Conservation (phyloP, 2,329 filamentous ascomycete genomes). For the Botrytis cinerea region DNA sequence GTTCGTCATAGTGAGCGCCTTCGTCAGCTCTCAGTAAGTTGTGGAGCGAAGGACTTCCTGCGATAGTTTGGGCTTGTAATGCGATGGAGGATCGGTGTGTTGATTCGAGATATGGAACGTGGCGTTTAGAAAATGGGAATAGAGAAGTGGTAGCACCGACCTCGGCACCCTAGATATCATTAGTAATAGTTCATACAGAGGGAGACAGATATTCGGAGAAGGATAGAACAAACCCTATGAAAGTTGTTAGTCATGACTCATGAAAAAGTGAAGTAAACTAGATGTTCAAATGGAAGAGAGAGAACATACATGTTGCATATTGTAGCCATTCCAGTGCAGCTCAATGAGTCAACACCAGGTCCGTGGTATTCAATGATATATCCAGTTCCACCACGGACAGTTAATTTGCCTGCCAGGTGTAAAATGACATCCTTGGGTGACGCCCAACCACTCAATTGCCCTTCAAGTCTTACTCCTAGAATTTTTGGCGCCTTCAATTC, state of each 20-base stretch:
- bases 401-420: constrained; percentile 82
- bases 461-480: constrained; percentile 80
- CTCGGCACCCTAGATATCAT: constrained; percentile 61
- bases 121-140: constrained; percentile 86
- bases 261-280: background rate
- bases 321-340: constrained; percentile 91
- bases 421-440: constrained; percentile 96
- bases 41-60: constrained; percentile 46
- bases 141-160: constrained; percentile 75
- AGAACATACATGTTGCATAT: constrained; percentile 70
- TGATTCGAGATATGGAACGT: constrained; percentile 81
- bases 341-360: constrained; percentile 83
- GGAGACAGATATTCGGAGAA: background rate
- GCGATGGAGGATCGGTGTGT: constrained; percentile 66
- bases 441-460: constrained; percentile 85
- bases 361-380: constrained; percentile 95
- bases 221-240: background rate
- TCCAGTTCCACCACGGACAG: constrained; percentile 90
- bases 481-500: constrained; percentile 94
- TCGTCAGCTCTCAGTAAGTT: constrained; percentile 76
- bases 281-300: background rate
- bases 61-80: constrained; percentile 39
- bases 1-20: constrained; percentile 83
- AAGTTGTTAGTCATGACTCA: background rate
- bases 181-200: background rate